Percentiles rank a stretch among this genome's conserved stretches.
Evolutionary conservation across 1,284 basidiomycete species (phyloP).

Genomic region (Ceratobasidium sp.): DNA sequence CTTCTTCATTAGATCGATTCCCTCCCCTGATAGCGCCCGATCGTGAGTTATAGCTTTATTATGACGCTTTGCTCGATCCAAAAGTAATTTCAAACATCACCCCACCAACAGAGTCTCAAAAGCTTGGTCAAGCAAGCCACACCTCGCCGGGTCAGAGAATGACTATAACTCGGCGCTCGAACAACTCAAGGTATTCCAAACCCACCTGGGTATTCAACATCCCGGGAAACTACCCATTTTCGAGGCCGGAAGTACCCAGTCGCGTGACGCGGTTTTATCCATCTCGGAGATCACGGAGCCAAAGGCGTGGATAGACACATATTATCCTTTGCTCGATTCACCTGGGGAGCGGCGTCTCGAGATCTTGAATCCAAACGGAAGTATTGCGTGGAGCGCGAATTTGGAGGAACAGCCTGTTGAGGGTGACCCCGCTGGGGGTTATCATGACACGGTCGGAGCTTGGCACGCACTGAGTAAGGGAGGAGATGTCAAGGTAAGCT

Average conservation of each 20-base stretch:
- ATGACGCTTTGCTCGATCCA: too few relatives aligned
- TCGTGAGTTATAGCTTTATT: background rate
- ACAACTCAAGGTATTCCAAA: constrained; percentile 66
- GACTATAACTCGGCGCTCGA: constrained; percentile 29
- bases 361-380: constrained; percentile 62
- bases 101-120: background rate
- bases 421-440: constrained; percentile 65
- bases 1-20: background rate
- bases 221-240: constrained; percentile 61
- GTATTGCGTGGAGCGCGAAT: constrained; percentile 68
- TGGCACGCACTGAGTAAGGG: constrained; percentile 74
- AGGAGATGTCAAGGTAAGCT: constrained; percentile 59
- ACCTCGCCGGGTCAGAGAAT: constrained; percentile 13
- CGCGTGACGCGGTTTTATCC: constrained; percentile 66
- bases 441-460: constrained; percentile 62
- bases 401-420: constrained; percentile 70
- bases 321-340: constrained; percentile 84
- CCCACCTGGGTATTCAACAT: constrained; percentile 60
- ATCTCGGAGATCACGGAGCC: constrained; percentile 51
- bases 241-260: constrained; percentile 66
- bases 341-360: constrained; percentile 67
- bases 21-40: background rate
- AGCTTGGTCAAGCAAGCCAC: constrained; percentile 21
- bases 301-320: constrained; percentile 78
- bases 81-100: background rate